phyloP scores from a whole-genome alignment of 108 stramenopile genomes.

The Nitzschia inconspicua region DNA sequence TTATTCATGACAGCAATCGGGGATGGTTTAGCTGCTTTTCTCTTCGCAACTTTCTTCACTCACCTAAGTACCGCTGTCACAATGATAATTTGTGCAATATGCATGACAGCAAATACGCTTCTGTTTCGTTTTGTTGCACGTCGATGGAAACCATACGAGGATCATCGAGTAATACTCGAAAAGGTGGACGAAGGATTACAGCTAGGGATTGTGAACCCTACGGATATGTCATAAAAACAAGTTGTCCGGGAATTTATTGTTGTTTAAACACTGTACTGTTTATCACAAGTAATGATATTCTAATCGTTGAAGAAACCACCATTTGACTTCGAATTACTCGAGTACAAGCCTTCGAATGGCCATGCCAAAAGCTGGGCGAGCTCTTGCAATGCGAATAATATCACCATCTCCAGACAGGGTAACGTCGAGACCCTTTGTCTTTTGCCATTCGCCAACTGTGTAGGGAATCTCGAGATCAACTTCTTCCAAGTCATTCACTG shows the following conservation, averaged over 20 bases:
- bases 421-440: constrained; percentile 27
- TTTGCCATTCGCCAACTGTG: constrained; percentile 39
- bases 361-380: constrained; percentile 28
- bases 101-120: constrained; percentile 39
- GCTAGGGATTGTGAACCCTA: background rate
- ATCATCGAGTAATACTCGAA: background rate
- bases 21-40: constrained; percentile 48
- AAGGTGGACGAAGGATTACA: background rate
- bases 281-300: too few species aligned
- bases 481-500: constrained; percentile 12
- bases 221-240: too few species aligned
- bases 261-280: too few species aligned
- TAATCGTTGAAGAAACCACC: too few species aligned
- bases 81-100: constrained; percentile 26
- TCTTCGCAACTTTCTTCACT: constrained; percentile 35
- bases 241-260: too few species aligned
- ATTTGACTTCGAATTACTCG: too few species aligned
- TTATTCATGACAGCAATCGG: constrained; percentile 56
- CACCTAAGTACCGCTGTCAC: constrained; percentile 6
- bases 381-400: constrained; percentile 22
- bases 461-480: constrained; percentile 32
- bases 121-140: constrained; percentile 31
- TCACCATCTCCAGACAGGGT: background rate
- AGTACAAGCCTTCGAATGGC: constrained; percentile 21
- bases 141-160: constrained; percentile 27